Evolutionary conservation across 192 early-diverging fungal species (phyloP).

Genomic region (Backusella westeae): DNA sequence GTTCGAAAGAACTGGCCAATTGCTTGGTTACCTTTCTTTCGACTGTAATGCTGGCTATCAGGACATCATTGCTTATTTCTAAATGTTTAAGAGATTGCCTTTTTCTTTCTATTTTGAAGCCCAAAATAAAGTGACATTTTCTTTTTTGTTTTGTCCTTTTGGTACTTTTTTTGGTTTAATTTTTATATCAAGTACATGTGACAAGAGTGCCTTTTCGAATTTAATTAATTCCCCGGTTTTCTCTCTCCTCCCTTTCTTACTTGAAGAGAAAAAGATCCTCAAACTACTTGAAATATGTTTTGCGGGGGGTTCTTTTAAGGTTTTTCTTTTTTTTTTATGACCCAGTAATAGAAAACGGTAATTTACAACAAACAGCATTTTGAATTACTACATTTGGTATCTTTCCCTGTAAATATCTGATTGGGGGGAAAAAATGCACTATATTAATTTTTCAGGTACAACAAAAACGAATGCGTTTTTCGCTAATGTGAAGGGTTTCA

Average conservation of each 20-base stretch:
- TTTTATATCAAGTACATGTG: background rate
- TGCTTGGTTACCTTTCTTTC: no score
- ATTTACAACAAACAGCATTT: background rate
- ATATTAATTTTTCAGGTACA: conserved; percentile 3
- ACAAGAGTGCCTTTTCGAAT: background rate
- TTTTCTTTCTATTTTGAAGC: background rate
- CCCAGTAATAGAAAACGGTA: background rate
- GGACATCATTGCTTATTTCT: no score
- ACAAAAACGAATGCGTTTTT: background rate
- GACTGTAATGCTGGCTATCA: no score
- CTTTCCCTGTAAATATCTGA: background rate
- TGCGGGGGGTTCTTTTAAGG: background rate
- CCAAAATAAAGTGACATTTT: background rate
- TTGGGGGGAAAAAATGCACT: background rate
- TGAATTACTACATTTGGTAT: background rate
- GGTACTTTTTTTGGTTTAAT: background rate
- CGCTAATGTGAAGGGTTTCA: background rate
- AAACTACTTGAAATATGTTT: background rate
- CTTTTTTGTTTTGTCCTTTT: no score
- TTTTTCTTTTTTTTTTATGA: background rate
- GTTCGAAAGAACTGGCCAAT: no score
- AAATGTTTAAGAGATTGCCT: no score
- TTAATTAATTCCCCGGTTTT: background rate
- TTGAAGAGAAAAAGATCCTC: background rate
- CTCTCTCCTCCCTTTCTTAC: background rate